Percentiles rank a stretch among this genome's conserved stretches.
These are phyloP conservation scores for Vigna reflexopilosa DNA, from an alignment of 306 rosid species.

Conservation along the genomic window DNA sequence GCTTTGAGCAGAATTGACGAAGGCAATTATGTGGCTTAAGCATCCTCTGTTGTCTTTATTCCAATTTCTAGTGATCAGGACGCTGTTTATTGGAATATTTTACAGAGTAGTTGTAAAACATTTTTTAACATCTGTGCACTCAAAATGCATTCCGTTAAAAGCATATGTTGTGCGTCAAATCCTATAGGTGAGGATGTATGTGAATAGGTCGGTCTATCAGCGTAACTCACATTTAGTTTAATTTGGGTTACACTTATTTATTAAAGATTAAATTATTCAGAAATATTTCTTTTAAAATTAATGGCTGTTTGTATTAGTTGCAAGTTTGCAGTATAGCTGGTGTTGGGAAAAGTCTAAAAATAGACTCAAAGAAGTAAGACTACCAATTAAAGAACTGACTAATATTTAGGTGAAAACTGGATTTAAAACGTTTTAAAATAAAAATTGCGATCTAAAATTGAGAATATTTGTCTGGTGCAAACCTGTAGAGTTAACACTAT, in stretches of 20 bases:
- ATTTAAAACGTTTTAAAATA: no score
- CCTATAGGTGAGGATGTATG: not conserved
- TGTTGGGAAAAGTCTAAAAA: no score
- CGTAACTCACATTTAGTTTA: not conserved
- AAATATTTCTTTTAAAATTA: no score
- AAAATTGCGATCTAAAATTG: no score
- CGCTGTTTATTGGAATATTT: conserved; percentile 35
- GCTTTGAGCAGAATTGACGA: conserved; percentile 38
- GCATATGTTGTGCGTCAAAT: not conserved
- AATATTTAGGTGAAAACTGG: no score
- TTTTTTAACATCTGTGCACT: conserved; percentile 1
- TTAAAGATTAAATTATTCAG: no score
- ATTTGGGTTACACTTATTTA: not conserved
- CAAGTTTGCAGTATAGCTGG: no score
- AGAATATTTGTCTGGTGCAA: no score
- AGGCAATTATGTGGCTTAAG: conserved; percentile 39
- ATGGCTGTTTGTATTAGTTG: no score
- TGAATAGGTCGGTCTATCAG: not conserved
- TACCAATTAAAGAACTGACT: no score
- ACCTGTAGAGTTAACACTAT: no score
- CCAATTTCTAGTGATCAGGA: conserved; percentile 42
- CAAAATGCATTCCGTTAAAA: conserved; percentile 17
- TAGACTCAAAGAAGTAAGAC: no score
- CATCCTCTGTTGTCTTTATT: conserved; percentile 22
- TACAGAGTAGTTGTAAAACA: not conserved